These are phyloP conservation scores for Bertia moriformis DNA, from an alignment of 2,329 filamentous ascomycete species.

Conservation along the genomic window DNA sequence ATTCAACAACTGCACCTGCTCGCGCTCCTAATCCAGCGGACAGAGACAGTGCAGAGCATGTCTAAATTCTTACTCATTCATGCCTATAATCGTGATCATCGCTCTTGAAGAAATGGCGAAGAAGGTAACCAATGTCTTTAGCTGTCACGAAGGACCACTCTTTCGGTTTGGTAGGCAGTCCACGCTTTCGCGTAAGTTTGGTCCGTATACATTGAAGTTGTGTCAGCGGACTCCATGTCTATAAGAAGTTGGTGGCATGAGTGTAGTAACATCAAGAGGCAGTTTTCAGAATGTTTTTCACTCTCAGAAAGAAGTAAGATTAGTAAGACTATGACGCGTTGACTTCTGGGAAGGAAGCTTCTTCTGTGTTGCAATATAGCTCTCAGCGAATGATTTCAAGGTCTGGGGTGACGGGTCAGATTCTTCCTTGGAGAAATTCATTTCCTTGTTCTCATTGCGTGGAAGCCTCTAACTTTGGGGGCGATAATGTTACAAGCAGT, in stretches of 20 bases:
- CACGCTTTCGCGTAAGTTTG: not conserved
- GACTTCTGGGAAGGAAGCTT: not conserved
- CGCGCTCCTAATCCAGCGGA: not conserved
- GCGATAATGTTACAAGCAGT: not conserved
- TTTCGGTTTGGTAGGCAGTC: not conserved
- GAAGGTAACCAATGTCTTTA: not conserved
- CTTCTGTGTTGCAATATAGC: not conserved
- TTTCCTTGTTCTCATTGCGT: not conserved
- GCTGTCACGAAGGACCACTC: not conserved
- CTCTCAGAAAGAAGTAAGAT: not conserved
- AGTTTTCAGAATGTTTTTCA: not conserved
- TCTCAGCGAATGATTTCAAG: not conserved
- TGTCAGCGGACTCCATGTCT: no score
- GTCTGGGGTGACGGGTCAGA: not conserved
- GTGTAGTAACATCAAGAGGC: no score
- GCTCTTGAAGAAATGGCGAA: not conserved
- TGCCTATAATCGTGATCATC: not conserved
- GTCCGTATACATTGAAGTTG: not conserved
- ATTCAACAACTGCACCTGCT: not conserved
- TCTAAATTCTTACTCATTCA: not conserved
- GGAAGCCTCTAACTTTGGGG: not conserved
- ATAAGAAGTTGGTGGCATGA: no score
- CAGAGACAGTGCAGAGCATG: not conserved
- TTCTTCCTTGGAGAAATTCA: not conserved
- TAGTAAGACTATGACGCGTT: not conserved